Evolutionary conservation across 768 basidiomycete species (phyloP), one percentile per base, ranked within the genome.

Genomic region (Xerocomus spinulosus): DNA sequence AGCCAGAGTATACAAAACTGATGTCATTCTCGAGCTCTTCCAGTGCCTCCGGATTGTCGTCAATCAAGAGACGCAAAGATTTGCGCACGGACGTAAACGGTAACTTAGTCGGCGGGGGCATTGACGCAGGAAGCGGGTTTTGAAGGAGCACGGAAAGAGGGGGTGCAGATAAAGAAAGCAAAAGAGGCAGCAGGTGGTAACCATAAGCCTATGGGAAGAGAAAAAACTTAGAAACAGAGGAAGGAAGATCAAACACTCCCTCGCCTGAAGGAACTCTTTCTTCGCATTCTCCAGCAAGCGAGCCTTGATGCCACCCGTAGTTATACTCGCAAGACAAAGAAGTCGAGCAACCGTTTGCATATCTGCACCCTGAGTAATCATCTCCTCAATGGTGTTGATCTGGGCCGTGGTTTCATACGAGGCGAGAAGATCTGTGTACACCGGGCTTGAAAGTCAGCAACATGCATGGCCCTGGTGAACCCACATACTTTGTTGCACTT

Each of bases 1-100:
- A 98, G 17, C 95, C 96, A 1, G 93, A 96, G 70, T 96, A 99
- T 29, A 92, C 89, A 64, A 89, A 98, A 51, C 89, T 85, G 66
- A 97, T 90, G 66, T 99, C 96, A 61, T 91, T 91, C 61, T 96
- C 92, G 28, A 87, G 76, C 60, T 88, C 87, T 51, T 87, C 87
- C 24, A 85, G 67, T 9, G 80, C 81, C 57, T 90, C 87, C 39
- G 79, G 76, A 51, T 72, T 82, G 51, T 93, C 91, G 55, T 98
- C 95, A 59, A 96, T 91, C 14, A 98, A 75, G n/a, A 98, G 79
- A 24, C 92, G 83, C 7, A 98, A 76, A 0, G 85, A 81, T 67
- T 94, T 95, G 40, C 94, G 81, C 21, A 94, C 68, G 7, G 73
- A 49, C 9, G 75, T 59, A 66, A 87, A 97, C 2, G 91, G 85